Conservation (phyloP, 768 basidiomycete species). For the Kwoniella mangroviensis region DNA sequence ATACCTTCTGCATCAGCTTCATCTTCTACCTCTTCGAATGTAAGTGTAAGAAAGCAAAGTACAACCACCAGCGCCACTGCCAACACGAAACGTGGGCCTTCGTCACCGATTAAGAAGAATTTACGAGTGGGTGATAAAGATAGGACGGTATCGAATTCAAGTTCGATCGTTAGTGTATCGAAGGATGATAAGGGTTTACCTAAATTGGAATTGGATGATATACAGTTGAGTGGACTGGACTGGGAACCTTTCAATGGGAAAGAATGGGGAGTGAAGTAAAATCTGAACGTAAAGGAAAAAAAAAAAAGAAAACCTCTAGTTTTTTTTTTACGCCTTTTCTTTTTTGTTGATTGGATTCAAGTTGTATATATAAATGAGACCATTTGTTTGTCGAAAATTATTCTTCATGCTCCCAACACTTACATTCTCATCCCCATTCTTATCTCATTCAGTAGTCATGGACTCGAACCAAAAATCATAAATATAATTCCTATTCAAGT, state of each 20-base stretch:
- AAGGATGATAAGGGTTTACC: conserved; percentile 6
- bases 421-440: no score
- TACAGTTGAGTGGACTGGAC: conserved; percentile 4
- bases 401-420: no score
- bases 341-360: no score
- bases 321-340: neutral
- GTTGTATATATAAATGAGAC: no score
- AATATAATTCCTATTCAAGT: no score
- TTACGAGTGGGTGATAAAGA: neutral
- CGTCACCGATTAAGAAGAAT: neutral
- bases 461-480: no score
- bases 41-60: neutral
- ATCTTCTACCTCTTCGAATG: conserved; percentile 1
- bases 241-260: conserved; percentile 20
- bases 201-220: conserved; percentile 7
- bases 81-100: neutral
- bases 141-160: neutral
- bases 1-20: neutral
- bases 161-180: neutral
- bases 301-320: no score
- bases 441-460: no score
- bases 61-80: no score
- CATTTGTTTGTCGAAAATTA: no score
- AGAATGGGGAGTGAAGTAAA: conserved; percentile 17
- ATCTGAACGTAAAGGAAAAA: neutral